These are phyloP conservation scores for sunflower (Helianthus annuus) DNA, from an alignment of 129 eudicot species.

Conservation along the genomic window DNA sequence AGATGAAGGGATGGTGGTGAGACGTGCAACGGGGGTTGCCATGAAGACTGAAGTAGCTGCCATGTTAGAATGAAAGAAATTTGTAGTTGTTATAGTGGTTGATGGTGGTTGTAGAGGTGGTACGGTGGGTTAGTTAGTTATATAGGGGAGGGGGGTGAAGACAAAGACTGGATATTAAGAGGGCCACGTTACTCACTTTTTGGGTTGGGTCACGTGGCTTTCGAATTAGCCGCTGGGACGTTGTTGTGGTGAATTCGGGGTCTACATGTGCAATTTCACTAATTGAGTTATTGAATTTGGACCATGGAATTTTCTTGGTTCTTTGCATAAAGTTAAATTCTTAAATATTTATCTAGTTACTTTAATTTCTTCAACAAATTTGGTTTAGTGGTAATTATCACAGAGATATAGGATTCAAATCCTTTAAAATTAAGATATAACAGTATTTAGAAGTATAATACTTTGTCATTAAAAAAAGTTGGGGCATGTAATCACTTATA, in stretches of 20 bases:
- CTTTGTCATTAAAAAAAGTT: too few relatives aligned
- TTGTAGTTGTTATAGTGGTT: background rate
- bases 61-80: background rate
- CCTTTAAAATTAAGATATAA: too few relatives aligned
- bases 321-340: background rate
- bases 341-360: too few relatives aligned
- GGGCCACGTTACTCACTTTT: slow-evolving; percentile 55
- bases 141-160: slow-evolving; percentile 18
- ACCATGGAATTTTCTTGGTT: background rate
- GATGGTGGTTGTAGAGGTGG: background rate
- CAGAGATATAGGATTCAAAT: too few relatives aligned
- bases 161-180: slow-evolving; percentile 50
- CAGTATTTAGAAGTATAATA: too few relatives aligned
- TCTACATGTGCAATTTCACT: slow-evolving; percentile 14
- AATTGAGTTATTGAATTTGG: background rate
- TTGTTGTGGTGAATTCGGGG: slow-evolving; percentile 21
- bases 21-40: slow-evolving; percentile 16
- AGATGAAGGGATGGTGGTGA: background rate
- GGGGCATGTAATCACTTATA: too few relatives aligned
- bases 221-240: background rate
- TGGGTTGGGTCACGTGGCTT: background rate
- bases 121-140: background rate
- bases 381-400: too few relatives aligned
- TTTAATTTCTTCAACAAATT: too few relatives aligned
- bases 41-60: slow-evolving; percentile 47